Base-by-base conservation (phyloP, 768 basidiomycete genomes). In the Suillus occidentalis region DNA sequence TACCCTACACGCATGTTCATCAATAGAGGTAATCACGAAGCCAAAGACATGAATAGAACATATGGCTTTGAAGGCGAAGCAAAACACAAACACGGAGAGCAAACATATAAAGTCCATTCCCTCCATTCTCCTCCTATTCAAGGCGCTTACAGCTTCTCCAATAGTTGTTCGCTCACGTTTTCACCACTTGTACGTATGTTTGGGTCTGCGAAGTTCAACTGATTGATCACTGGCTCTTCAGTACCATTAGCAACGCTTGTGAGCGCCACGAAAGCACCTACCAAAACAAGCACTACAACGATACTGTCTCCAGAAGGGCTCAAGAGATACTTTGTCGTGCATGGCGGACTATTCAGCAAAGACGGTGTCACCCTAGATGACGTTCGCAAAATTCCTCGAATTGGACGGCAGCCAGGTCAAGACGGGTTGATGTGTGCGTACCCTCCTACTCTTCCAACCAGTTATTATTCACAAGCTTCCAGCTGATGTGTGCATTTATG, bases 51-150 rank as follows among this genome's bases (percentile, higher is more conserved):
- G 97, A 99, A 99, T 77, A 81, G 90, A 58, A 86, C 89, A 25
- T 95, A 97, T 75, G 95, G 95, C 1, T 96, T 96, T 72, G 94
- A 97, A 76, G 95, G 96, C 47, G 97, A 99, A 80, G 91, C 89
- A 37, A 97, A 97, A 73, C 91, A 97, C 72, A 99, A 99, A 75
- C 94, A 97, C 69, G 95, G 95, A 36, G 95, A 97, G 72, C 89
- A 95, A 75, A 90, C 94, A 0, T 98, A 96, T 81, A 95, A 95
- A 85, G 92, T 89, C 31, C 60, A 72, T 63, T 31, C 61, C 18
- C 12, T 58, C 25, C 37, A 4, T 40, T 57, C 13, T 55, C 28
- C 36, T 31, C 42, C 63, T 42, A 42, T 49, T 28, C 25, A 20
- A 22, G 28, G 25, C n/a, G 25, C 60, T 68, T 53, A 62, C 61